These are phyloP conservation scores for Pestalotiopsis sp. DNA, from an alignment of 2,329 filamentous ascomycete species.

Conservation along the genomic window DNA sequence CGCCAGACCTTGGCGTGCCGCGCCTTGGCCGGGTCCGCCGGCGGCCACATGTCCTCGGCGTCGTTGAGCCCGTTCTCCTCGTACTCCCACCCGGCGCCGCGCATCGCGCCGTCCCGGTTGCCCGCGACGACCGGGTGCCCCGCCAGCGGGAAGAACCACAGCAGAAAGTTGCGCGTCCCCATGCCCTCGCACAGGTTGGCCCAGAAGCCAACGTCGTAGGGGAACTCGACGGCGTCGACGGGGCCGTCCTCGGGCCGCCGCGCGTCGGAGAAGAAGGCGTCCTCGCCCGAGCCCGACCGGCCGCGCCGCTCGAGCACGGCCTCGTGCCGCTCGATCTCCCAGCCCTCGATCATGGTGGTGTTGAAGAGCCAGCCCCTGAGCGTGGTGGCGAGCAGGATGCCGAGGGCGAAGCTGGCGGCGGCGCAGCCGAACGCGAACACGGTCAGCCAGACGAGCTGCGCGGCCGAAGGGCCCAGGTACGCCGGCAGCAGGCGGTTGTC, in stretches of 20 bases:
- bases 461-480: conserved; percentile 70
- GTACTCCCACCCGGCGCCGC: conserved; percentile 60
- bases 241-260: conserved; percentile 43
- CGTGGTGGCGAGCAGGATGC: conserved; percentile 66
- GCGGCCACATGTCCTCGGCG: conserved; percentile 62
- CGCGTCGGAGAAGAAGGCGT: conserved; percentile 36
- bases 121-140: conserved; percentile 46
- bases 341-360: conserved; percentile 79
- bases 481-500: conserved; percentile 66
- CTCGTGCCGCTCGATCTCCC: conserved; percentile 70
- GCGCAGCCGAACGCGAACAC: conserved; percentile 60
- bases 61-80: conserved; percentile 80
- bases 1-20: conserved; percentile 40
- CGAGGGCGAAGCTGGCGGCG: conserved; percentile 62
- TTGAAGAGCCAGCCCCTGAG: conserved; percentile 66
- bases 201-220: conserved; percentile 79
- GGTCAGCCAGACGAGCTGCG: conserved; percentile 63
- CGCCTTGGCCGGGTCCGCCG: conserved; percentile 63
- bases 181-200: conserved; percentile 75
- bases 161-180: conserved; percentile 66
- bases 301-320: conserved; percentile 51
- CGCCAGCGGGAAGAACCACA: conserved; percentile 73
- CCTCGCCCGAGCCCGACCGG: conserved; percentile 36
- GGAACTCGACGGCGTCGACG: conserved; percentile 72
- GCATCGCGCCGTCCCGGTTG: conserved; percentile 18